Evolutionary conservation across 2,329 filamentous ascomycete species (phyloP).

Genomic region (Calonectria naviculata): DNA sequence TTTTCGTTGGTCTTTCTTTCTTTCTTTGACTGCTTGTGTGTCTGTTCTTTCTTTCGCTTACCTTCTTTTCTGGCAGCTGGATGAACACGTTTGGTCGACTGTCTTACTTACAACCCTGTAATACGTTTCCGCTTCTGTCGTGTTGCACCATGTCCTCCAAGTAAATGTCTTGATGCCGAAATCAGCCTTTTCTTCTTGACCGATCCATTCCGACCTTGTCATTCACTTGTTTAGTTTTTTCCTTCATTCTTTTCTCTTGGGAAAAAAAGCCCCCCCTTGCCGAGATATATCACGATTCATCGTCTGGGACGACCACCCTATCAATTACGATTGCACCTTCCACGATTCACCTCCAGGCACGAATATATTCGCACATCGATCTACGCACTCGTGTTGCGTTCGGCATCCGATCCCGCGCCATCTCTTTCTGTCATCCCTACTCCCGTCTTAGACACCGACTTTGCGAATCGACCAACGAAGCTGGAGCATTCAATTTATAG

Average conservation of each 20-base stretch:
- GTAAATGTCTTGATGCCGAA: conserved; percentile 15
- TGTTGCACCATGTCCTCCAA: conserved; percentile 16
- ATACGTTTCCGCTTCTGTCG: neutral
- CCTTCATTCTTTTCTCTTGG: neutral
- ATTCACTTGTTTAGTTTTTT: neutral
- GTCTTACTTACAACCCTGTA: neutral
- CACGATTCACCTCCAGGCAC: neutral
- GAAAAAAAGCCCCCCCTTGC: neutral
- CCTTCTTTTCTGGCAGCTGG: conserved; percentile 9
- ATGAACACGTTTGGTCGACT: neutral
- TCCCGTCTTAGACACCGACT: neutral
- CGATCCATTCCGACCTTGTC: neutral
- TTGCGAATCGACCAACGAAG: neutral
- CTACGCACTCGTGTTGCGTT: neutral
- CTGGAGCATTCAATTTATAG: neutral
- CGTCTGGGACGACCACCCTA: conserved; percentile 6
- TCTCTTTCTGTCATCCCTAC: neutral
- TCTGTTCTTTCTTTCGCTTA: neutral
- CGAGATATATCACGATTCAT: neutral
- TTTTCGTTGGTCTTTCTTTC: neutral
- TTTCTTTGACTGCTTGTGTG: neutral
- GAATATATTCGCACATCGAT: neutral
- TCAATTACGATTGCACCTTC: neutral
- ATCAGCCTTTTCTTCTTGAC: conserved; percentile 8
- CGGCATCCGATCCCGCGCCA: neutral